Evolutionary conservation across 139 green algal species (phyloP), one percentile per base, ranked within the genome.

Genomic region (Coelastrella sp.): DNA sequence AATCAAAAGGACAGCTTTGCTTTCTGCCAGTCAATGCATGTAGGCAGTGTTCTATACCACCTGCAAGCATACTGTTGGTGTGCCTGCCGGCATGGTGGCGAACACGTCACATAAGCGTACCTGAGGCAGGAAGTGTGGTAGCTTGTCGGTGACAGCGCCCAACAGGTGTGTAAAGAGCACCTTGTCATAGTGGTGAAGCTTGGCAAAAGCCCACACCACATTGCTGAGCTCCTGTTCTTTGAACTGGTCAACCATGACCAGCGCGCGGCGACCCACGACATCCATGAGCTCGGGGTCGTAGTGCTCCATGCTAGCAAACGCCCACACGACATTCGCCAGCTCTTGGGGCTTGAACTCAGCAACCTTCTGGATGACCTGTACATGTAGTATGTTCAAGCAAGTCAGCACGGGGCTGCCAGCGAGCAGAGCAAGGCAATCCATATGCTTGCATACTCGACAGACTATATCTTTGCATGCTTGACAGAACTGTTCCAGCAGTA

Each of bases 201-300:
- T 93, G 87, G 87, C 94, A 85, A 94, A 82, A 4, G 92, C 94
- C 94, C 94, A 96, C 59, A 96, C 83, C 71, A 94, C 80, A 84
- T 96, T 96, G 79, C 82, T 90, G 56, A 96, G 92, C 92, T 96
- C 94, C 86, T 96, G 94, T 92, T 96, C 94, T 88, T 96, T 96
- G 87, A 96, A 94, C 76, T 85, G 77, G 16, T 73, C 68, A 8
- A 88, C 73, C 80, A 96, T 87, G 59, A 64, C 59, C 82, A 89
- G 82, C 0, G 93, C 91, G 74, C 90, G 71, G 32, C 13, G 58
- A 59, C 80, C 59, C 14, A 86, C 80, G 58, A 87, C 80, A 59
- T 81, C 22, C 76, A 90, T 85, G 59, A 93, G 91, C 66, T 86
- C 32, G 4, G 75, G 23, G 60, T 95, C 75, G 6, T 83, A 80